phyloP scores from a whole-genome alignment of 352 stramenopile species.

The Phytophthora uliginosa region DNA sequence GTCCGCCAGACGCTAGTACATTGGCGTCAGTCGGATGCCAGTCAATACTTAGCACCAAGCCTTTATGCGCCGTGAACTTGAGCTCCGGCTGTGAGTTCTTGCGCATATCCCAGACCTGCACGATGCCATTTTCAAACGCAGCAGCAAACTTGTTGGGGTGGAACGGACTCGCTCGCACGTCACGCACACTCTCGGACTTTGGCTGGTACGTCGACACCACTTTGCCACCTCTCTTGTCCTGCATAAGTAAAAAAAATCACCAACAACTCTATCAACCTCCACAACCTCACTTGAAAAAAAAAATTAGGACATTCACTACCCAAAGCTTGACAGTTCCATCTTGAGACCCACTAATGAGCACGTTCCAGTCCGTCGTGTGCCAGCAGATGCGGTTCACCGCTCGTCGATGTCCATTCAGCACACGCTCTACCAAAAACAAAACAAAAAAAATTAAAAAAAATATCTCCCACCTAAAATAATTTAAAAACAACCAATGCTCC shows the following conservation, averaged over 20 bases:
- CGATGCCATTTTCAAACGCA: conserved; percentile 89
- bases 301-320: conserved; percentile 39
- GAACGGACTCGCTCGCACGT: conserved; percentile 83
- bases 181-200: conserved; percentile 88
- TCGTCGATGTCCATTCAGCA: conserved; percentile 83
- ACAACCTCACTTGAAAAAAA: neutral
- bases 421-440: conserved; percentile 57
- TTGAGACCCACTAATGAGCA: conserved; percentile 89
- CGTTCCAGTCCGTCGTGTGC: conserved; percentile 82
- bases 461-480: neutral
- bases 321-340: conserved; percentile 91
- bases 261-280: neutral
- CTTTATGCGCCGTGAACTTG: conserved; percentile 91
- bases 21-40: conserved; percentile 82
- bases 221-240: conserved; percentile 83
- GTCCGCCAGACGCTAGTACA: conserved; percentile 80
- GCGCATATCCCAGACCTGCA: conserved; percentile 90
- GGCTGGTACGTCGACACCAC: conserved; percentile 83
- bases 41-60: conserved; percentile 84
- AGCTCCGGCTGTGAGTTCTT: conserved; percentile 85
- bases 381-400: conserved; percentile 92
- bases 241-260: neutral
- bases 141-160: conserved; percentile 84
- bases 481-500: neutral
- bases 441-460: neutral